A percentile compares a stretch with the other conserved stretches of the same genome.
Conservation (phyloP, 257 asterid species). For the Solanum rostratum region DNA sequence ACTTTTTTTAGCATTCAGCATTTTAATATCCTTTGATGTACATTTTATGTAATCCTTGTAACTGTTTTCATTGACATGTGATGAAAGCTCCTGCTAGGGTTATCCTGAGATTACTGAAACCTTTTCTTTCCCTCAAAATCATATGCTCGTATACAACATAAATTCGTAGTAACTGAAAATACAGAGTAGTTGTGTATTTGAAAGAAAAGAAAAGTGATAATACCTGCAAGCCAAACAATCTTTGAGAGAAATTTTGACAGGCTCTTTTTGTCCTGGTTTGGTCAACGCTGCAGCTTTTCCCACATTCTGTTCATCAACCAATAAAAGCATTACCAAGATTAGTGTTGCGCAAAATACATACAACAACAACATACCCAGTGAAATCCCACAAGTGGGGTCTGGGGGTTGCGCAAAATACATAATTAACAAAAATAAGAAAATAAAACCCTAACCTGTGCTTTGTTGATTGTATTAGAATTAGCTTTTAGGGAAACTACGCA, state of each 20-base stretch:
- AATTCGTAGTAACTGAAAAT: background rate
- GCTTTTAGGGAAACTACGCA: constrained; percentile 57
- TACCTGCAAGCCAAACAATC: constrained; percentile 99
- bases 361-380: no score
- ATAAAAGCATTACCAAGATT: background rate
- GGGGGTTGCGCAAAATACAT: background rate
- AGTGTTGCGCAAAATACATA: background rate
- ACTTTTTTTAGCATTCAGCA: background rate
- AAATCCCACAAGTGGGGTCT: no score
- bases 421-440: background rate
- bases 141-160: background rate
- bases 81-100: background rate
- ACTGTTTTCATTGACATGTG: background rate
- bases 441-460: constrained; percentile 2
- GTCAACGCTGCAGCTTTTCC: constrained; percentile 37
- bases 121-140: background rate
- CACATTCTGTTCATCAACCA: constrained; percentile 25
- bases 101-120: background rate
- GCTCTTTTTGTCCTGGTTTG: constrained; percentile 45
- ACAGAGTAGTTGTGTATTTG: background rate
- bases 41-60: background rate
- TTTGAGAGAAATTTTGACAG: constrained; percentile 88
- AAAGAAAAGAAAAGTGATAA: background rate
- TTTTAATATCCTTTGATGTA: background rate
- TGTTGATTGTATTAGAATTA: constrained; percentile 14